Base-by-base conservation (phyloP, 2,329 filamentous ascomycete genomes). In the Aaosphaeria pasadenensis region DNA sequence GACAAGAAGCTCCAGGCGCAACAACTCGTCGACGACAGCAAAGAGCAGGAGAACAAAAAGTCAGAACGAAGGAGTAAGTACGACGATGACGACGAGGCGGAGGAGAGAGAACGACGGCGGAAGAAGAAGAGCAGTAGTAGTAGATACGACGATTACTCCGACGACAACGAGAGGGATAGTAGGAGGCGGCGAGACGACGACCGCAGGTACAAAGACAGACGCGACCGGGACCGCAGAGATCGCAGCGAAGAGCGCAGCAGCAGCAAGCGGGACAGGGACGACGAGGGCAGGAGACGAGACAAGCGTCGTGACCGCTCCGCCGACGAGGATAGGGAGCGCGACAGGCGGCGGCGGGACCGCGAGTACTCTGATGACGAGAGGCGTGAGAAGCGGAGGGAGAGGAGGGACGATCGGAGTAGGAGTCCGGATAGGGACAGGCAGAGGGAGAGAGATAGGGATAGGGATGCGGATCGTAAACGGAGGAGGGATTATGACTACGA, bases 1-100 rank as follows among this genome's bases (percentile, higher is more conserved):
- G 75, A 81, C 55, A 68, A 67, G 48, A 69, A 76, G 53, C 67
- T 78, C 42, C 78, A 80, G 58, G 71, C 75, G 39, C 70, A 77
- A 48, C 76, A 77, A 44, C 63, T 73, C 42, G 65, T 74, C 41
- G 58, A 64, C 13, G 73, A 72, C 38, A 40, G 39, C 11, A 40
- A 40, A 24, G 24, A 11, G 39, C 7, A 40, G 39, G 24, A 17
- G 7, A 11, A 43, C 5, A 7, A 11, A 29, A 32, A 43, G 41
- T 43, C 41, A 7, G 17, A 31, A 43, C 28, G 32, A 11, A 11
- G 43, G 28, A 40, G 39, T 4, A 40, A 17, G 24, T 44, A 7
- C 29, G 42, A 44, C 17, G 41, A 46, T 7, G 40, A 41, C 30
- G 57, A 58, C 29, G 48, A 45, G 24, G 51, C 52, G 31, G 46